Percentiles rank a stretch among this genome's conserved stretches.
phyloP scores from a whole-genome alignment of 768 basidiomycete genomes.

The Leccinum imitatum region DNA sequence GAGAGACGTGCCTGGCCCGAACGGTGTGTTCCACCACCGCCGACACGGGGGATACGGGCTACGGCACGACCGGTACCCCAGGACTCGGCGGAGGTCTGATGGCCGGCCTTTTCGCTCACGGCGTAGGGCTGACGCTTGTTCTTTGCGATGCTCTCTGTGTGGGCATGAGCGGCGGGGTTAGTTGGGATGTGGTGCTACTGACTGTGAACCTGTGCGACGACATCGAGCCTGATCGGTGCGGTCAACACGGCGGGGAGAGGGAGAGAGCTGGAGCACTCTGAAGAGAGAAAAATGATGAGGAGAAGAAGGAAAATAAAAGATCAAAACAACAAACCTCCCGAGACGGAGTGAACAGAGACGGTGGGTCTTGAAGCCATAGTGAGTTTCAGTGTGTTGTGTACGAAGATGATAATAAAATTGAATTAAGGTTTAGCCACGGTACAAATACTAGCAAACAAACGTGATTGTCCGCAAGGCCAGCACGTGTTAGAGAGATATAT shows the following conservation, averaged over 20 bases:
- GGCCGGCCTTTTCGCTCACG: slow-evolving; percentile 96
- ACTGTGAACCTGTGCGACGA: slow-evolving; percentile 99
- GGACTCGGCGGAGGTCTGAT: slow-evolving; percentile 98
- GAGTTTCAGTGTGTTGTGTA: no score
- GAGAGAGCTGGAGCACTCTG: slow-evolving; percentile 85
- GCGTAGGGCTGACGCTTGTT: slow-evolving; percentile 97
- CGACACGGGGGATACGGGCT: slow-evolving; percentile 99
- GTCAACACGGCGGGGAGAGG: slow-evolving; percentile 95
- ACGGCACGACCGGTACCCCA: slow-evolving; percentile 99
- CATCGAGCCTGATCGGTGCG: slow-evolving; percentile 97
- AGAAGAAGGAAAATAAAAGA: not conserved
- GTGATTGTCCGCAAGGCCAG: slow-evolving; percentile 27
- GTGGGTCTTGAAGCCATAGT: slow-evolving; percentile 82
- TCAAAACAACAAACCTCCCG: slow-evolving; percentile 57
- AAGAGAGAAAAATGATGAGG: not conserved
- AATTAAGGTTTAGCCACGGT: slow-evolving; percentile 34
- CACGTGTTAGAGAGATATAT: slow-evolving; percentile 34
- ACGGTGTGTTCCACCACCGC: slow-evolving; percentile 97
- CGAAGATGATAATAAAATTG: not conserved
- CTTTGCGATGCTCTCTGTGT: slow-evolving; percentile 92
- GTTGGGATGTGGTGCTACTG: slow-evolving; percentile 38
- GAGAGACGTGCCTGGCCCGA: slow-evolving; percentile 75
- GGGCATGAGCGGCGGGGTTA: not conserved
- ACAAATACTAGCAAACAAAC: slow-evolving; percentile 22
- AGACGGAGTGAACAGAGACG: slow-evolving; percentile 74